Evolutionary conservation across 2,329 filamentous ascomycete species (phyloP), one percentile per base, ranked within the genome.

Genomic region (Diplocarpon rosae): DNA sequence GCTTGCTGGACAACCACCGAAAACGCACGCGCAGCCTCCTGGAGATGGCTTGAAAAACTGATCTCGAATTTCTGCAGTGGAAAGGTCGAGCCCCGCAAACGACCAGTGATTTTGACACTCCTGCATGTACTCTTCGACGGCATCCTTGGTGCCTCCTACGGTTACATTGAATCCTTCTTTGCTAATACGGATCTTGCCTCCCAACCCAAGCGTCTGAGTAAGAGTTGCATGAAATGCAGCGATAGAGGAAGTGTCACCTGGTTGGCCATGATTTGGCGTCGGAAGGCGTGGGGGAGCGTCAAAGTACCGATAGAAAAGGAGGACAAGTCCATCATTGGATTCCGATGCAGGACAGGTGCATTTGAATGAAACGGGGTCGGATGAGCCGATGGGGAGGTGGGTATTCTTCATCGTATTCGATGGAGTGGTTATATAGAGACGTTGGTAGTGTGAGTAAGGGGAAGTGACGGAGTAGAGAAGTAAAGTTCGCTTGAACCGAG

Each of bases 231-330:
- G 59, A 27, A 57, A 62, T n/a, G 29, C 14, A 24, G 51, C 46
- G 12, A 60, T 45, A 16, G 37, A 32, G 32, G 52, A 35, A 14
- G 48, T 38, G 9, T 32, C 30, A 4, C n/a, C 15, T 52, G 42
- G 13, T 46, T 10, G n/a, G 45, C 38, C 31, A 9, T n/a, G 17
- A 48, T 28, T 7, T 31, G 7, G 6, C 43, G 35, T 8, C 9
- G 53, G 52, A 2, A 62, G 48, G 2, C 40, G 14, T 11, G 59
- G 59, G 1, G 50, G 37, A 15, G 58, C 53, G 17, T 46, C 39
- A 35, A 54, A 62, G 38, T 62, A 62, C n/a, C 59, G 54, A 30
- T 62, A 62, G 48, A 62, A 62, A 13, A 62, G 52, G 20, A 62
- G 55, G 6, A 61, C 52, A 6, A 48, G 42, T 5, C 60, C 60